Conservation (phyloP, 2,329 filamentous ascomycete genomes). For the Alternaria conjuncta region DNA sequence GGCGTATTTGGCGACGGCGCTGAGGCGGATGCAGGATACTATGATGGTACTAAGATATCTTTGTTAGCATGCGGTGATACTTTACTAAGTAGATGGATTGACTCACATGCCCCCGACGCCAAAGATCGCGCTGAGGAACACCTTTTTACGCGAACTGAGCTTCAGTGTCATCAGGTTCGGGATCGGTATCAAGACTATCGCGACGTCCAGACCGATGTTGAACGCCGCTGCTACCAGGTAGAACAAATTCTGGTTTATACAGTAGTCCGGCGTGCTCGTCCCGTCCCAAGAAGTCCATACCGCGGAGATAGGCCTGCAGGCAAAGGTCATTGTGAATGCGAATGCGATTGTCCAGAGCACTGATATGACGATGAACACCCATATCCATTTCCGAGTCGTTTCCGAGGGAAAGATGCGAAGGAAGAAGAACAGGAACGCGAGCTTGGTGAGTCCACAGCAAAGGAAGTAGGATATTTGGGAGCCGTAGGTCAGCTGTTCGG, state of each 20-base stretch:
- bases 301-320: conserved; percentile 25
- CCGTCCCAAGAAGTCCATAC: conserved; percentile 32
- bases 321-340: conserved; percentile 22
- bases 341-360: conserved; percentile 19
- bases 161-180: conserved; percentile 24
- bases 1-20: conserved; percentile 50
- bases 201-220: conserved; percentile 28
- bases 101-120: conserved; percentile 46
- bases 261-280: conserved; percentile 22
- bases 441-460: conserved; percentile 21
- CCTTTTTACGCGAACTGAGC: conserved; percentile 33
- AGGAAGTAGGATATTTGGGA: conserved; percentile 40
- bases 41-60: conserved; percentile 32
- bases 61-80: conserved; percentile 5
- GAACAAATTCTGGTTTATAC: conserved; percentile 31
- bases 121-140: conserved; percentile 42
- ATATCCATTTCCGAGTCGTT: conserved; percentile 12
- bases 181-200: conserved; percentile 22
- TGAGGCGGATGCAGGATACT: conserved; percentile 50
- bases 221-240: conserved; percentile 14
- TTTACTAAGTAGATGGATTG: background rate
- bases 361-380: conserved; percentile 17
- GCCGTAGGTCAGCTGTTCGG: conserved; percentile 14
- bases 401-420: conserved; percentile 34
- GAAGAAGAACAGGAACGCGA: conserved; percentile 35